Evolutionary conservation across 768 basidiomycete species (phyloP).

Genomic region (Podaxis rugospora): DNA sequence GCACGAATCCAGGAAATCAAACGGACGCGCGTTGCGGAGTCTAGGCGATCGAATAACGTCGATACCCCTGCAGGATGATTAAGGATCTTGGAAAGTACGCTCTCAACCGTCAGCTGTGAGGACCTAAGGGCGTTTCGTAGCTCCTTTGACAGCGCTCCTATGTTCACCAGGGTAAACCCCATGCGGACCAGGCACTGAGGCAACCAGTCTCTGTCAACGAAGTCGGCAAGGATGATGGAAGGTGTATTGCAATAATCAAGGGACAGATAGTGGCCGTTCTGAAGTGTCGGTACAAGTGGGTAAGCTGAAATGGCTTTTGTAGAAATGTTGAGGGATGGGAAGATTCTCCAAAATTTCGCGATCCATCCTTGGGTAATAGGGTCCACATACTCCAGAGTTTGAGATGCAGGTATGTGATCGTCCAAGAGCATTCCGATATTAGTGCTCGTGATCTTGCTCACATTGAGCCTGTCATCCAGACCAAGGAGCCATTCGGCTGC

Average conservation of each 20-base stretch:
- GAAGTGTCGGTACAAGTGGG: constrained; percentile 30
- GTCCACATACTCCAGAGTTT: neutral
- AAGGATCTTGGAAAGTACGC: neutral
- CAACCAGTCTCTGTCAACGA: constrained; percentile 14
- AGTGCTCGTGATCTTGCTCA: neutral
- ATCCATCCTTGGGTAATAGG: constrained; percentile 21
- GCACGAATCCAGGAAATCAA: neutral
- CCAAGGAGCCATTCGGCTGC: neutral
- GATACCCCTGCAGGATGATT: neutral
- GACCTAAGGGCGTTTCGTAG: constrained; percentile 2
- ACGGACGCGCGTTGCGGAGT: neutral
- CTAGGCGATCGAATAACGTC: neutral
- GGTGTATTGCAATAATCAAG: constrained; percentile 24
- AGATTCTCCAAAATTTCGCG: constrained; percentile 27
- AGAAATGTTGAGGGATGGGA: constrained; percentile 8
- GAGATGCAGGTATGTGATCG: neutral
- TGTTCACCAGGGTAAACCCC: constrained; percentile 12
- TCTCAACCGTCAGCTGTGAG: neutral
- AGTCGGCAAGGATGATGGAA: constrained; percentile 21
- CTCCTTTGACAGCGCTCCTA: constrained; percentile 13
- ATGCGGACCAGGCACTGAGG: constrained; percentile 26
- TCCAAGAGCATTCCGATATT: constrained; percentile 5
- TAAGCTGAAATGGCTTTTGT: constrained; percentile 19
- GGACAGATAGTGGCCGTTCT: constrained; percentile 24
- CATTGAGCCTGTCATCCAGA: neutral